Conservation (phyloP, 495 filamentous ascomycete species). For the Aspergillus bridgeri region DNA sequence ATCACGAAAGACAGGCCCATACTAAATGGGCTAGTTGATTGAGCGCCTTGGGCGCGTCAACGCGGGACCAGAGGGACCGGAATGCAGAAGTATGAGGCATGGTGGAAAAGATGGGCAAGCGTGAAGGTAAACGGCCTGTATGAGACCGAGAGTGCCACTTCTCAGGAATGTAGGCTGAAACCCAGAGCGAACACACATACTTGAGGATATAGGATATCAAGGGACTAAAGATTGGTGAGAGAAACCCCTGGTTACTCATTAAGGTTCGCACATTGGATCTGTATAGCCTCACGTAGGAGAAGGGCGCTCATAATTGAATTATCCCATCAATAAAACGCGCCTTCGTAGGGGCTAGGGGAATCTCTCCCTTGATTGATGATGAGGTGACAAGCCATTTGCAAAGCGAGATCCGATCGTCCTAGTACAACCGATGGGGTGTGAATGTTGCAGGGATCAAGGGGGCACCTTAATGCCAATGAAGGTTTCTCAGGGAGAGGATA, state of each 20-base stretch:
- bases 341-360: not conserved
- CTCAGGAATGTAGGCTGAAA: slow-evolving; percentile 7
- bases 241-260: not conserved
- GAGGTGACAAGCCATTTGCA: not conserved
- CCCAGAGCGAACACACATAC: not conserved
- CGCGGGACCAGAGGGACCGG: slow-evolving; percentile 27
- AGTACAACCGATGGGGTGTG: not conserved
- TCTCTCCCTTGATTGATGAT: not conserved
- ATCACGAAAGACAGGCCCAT: slow-evolving; percentile 1
- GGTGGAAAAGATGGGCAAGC: not conserved
- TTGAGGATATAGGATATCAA: not conserved
- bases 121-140: not conserved
- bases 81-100: slow-evolving; percentile 7
- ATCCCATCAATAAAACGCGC: not conserved
- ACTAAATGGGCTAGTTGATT: slow-evolving; percentile 23
- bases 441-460: slow-evolving; percentile 5
- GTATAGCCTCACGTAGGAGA: not conserved
- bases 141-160: not conserved
- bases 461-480: not conserved
- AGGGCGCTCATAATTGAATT: not conserved
- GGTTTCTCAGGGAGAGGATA: not conserved
- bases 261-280: not conserved
- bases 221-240: not conserved
- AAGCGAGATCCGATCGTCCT: not conserved
- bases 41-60: slow-evolving; percentile 25